A percentile compares a stretch with the other conserved stretches of the same genome.
Conservation (phyloP, 1,139 yeast genomes). For the Pichia cactophila region DNA sequence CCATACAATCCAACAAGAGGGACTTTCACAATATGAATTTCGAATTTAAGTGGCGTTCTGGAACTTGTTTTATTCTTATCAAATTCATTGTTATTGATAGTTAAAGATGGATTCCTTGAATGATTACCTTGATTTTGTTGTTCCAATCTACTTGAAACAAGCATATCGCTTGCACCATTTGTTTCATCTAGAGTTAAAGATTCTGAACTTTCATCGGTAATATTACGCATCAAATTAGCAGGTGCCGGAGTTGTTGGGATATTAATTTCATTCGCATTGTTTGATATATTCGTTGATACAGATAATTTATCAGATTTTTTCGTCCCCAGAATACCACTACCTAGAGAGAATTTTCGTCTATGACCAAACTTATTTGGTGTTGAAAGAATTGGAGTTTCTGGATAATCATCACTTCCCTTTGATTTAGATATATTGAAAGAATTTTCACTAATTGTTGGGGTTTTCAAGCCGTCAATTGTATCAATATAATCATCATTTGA, state of each 20-base stretch:
- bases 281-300: conserved; percentile 27
- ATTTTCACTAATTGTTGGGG: conserved; percentile 13
- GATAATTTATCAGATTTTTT: conserved; percentile 42
- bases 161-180: conserved; percentile 52
- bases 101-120: background rate
- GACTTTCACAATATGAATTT: conserved; percentile 86
- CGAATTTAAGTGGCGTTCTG: conserved; percentile 69
- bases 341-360: conserved; percentile 57
- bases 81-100: background rate
- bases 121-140: conserved; percentile 30
- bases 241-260: conserved; percentile 41
- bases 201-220: conserved; percentile 38
- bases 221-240: conserved; percentile 26
- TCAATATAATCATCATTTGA: conserved; percentile 6
- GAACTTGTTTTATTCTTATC: conserved; percentile 8
- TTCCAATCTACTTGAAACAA: conserved; percentile 52
- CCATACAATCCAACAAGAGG: conserved; percentile 89
- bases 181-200: conserved; percentile 46
- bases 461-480: conserved; percentile 9
- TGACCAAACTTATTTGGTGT: conserved; percentile 29
- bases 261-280: conserved; percentile 31
- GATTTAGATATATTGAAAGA: conserved; percentile 5
- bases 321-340: conserved; percentile 40
- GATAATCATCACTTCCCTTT: conserved; percentile 1
- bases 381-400: conserved; percentile 5